Evolutionary conservation across 2,329 filamentous ascomycete genomes (phyloP), one percentile per base, ranked within the genome.

Genomic region (Trichophyton schoenleinii): DNA sequence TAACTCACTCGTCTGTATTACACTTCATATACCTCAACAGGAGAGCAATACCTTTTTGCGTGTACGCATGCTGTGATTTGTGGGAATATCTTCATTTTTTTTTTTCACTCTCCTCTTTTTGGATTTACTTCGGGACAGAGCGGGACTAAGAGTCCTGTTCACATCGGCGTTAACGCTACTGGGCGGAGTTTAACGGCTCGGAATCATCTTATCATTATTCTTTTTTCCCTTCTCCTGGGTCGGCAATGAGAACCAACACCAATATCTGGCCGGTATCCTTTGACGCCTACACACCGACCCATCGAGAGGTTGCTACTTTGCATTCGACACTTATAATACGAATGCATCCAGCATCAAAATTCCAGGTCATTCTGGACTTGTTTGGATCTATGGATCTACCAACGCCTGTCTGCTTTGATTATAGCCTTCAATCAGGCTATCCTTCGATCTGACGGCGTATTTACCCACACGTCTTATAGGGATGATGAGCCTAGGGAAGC

Each of bases 1-100:
- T 95, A 85, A 77, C 63, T 22, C 44, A 2, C 11, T 11, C 18
- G 44, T 53, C 15, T 34, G 49, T 48, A 22, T 48, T 25, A n/a
- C 36, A 57, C 42, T 38, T 34, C 25, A 34, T 49, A n/a, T 52
- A 58, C 13, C 38, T 34, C 28, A 25, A 34, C 22, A 7, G 22
- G 22, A 20, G 13, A 22, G 20, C 20, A 48, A 22, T 25, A 48
- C 22, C 28, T 34, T 53, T 15, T 34, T 22, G 22, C 22, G 49
- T 53, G 49, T n/a, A 53, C 13, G 22, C 28, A 8, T 53, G 22
- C 22, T 53, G 20, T 48, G 49, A 25, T 53, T 53, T 53, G 22
- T 34, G 22, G 49, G 25, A 13, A 28, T 28, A n/a, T 44, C n/a
- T 44, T n/a, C n/a, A 6, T 44, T 18, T 18, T 44, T 18, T 18